Evolutionary conservation across 768 basidiomycete species (phyloP).

Genomic region (Obba rivulosa): DNA sequence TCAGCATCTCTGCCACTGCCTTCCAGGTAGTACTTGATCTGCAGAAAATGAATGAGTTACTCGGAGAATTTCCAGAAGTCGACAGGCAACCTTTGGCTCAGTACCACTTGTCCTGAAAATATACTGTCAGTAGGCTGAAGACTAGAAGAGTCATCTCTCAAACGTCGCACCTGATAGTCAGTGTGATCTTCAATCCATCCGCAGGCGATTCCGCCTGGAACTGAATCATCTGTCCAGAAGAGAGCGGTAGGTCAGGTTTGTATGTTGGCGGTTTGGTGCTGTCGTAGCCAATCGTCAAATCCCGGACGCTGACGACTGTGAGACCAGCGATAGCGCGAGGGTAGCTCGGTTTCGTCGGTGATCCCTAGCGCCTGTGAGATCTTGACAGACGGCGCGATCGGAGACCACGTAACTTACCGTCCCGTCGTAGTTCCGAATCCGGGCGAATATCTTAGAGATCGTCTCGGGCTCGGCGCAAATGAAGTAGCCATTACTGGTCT

Average conservation of each 20-base stretch:
- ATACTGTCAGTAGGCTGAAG: background rate
- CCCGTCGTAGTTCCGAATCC: conserved; percentile 55
- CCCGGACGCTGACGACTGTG: conserved; percentile 56
- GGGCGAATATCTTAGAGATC: conserved; percentile 63
- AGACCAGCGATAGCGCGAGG: conserved; percentile 59
- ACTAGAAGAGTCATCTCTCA: too few species aligned
- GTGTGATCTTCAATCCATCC: conserved; percentile 45
- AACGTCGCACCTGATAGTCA: conserved; percentile 60
- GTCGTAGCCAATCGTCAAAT: conserved; percentile 76
- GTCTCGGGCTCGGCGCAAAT: conserved; percentile 61
- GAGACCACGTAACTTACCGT: conserved; percentile 19
- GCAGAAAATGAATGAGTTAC: background rate
- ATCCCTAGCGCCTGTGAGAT: conserved; percentile 5
- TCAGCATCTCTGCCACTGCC: conserved; percentile 53
- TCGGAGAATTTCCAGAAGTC: background rate
- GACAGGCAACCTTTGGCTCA: conserved; percentile 66
- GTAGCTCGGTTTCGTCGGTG: conserved; percentile 36
- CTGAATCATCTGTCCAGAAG: conserved; percentile 83
- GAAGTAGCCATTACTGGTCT: conserved; percentile 85
- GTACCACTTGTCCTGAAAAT: conserved; percentile 74
- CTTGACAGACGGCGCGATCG: background rate
- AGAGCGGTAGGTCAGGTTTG: conserved; percentile 59
- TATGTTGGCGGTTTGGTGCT: conserved; percentile 65
- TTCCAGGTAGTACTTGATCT: conserved; percentile 90
- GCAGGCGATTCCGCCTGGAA: conserved; percentile 49